Evolutionary conservation across 768 basidiomycete genomes (phyloP), one percentile per base, ranked within the genome.

Genomic region (Suillus variegatus): DNA sequence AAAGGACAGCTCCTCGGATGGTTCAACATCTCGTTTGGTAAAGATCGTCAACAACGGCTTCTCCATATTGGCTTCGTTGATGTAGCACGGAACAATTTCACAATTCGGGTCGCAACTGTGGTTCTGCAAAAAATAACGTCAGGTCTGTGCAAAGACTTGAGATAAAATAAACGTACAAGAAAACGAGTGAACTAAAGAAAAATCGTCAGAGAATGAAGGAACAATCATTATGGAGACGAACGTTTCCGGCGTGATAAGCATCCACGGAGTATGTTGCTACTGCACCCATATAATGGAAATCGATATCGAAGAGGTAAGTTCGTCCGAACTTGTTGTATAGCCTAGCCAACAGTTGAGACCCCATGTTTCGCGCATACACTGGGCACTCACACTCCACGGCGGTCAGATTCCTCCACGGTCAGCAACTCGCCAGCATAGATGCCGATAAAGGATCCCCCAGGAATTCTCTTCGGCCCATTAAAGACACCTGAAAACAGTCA

Each of bases 61-160:
- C 13, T 86, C 79, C 18, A 90, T 70, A 68, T 93, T 86, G 14
- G 85, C 83, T 61, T 94, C 93, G 69, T 94, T 89, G 75, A 93
- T 88, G 69, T 95, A 92, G 54, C 86, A 89, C 0, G 92, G 81
- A n/a, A 83, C 82, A 25, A 95, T 83, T 6, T 74, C 73, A 68
- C 90, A 88, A 72, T 97, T 97, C 0, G 95, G 95, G 64, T 94
- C 89, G 70, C 95, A 97, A 20, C 91, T 94, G 69, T 97, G 94
- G 68, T 97, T 97, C 94, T 95, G 65, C 3, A 36, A 20, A 20
- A 38, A 47, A 6, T 22, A 3, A 18, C 69, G 55, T 43, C 36
- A 28, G 6, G 20, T 8, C 18, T 38, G 43, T 41, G 22, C 6
- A 61, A 35, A 58, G 40, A 58, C 16, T 60, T 3, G 40, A n/a